These are phyloP conservation scores for Aspergillus hancockii DNA, from an alignment of 495 filamentous ascomycete species.

Conservation along the genomic window DNA sequence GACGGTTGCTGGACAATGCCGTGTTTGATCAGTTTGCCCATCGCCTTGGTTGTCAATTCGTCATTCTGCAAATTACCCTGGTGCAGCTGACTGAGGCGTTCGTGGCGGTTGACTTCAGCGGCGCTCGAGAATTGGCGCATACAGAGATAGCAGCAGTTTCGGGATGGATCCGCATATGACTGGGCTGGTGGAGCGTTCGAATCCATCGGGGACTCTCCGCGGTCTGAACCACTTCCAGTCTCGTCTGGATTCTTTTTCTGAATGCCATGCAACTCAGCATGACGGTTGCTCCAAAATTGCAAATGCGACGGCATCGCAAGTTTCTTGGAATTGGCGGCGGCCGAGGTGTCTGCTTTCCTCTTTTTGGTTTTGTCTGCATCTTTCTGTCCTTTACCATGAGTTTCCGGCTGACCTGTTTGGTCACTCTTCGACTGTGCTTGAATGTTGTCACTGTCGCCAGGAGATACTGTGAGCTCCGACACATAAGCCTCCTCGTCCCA, in stretches of 20 bases:
- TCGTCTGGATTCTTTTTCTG: slow-evolving; percentile 38
- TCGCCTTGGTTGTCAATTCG: slow-evolving; percentile 57
- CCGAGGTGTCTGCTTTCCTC: slow-evolving; percentile 57
- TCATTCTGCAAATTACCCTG: slow-evolving; percentile 66
- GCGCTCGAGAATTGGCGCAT: slow-evolving; percentile 69
- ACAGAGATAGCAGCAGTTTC: slow-evolving; percentile 78
- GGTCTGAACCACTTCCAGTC: slow-evolving; percentile 16
- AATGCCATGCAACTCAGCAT: slow-evolving; percentile 77
- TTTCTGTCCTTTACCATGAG: slow-evolving; percentile 39
- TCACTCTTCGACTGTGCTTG: slow-evolving; percentile 29
- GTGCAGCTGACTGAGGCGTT: slow-evolving; percentile 75
- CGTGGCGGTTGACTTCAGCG: slow-evolving; percentile 72
- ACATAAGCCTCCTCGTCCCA: slow-evolving; percentile 83
- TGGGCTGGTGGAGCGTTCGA: slow-evolving; percentile 37
- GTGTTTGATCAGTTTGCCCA: slow-evolving; percentile 58
- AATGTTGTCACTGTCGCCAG: slow-evolving; percentile 40
- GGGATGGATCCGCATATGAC: slow-evolving; percentile 70
- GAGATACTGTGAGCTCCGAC: slow-evolving; percentile 62
- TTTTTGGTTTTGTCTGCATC: slow-evolving; percentile 70
- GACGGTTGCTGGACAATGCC: slow-evolving; percentile 33
- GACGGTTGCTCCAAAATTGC: slow-evolving; percentile 86
- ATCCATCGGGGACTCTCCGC: slow-evolving; percentile 14
- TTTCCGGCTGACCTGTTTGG: slow-evolving; percentile 42
- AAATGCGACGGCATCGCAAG: slow-evolving; percentile 64
- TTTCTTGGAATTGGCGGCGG: slow-evolving; percentile 48